phyloP scores from a whole-genome alignment of 495 filamentous ascomycete genomes.

The Pyronema domesticum region DNA sequence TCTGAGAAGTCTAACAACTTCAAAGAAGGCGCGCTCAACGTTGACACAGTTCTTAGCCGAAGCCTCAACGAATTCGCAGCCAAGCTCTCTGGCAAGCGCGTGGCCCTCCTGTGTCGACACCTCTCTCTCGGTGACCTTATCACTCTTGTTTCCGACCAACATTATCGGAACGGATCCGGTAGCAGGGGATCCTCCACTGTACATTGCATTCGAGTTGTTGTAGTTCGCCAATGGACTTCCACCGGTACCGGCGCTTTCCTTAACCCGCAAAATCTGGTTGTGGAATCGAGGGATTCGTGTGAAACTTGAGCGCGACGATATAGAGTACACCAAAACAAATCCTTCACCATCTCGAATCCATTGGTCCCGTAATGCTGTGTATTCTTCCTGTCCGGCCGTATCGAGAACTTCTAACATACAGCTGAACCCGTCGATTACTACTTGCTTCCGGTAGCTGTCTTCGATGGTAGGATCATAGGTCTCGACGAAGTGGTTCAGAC shows the following conservation, averaged over 20 bases:
- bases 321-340: conserved; percentile 94
- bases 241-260: conserved; percentile 53
- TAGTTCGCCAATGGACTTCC: conserved; percentile 30
- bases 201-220: not conserved
- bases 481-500: conserved; percentile 63
- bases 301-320: conserved; percentile 88
- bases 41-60: conserved; percentile 99
- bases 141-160: conserved; percentile 97
- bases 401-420: conserved; percentile 98
- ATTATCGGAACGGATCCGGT: conserved; percentile 58
- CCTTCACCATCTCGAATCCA: conserved; percentile 98
- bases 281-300: conserved; percentile 87
- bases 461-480: conserved; percentile 95
- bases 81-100: conserved; percentile 74
- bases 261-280: conserved; percentile 90
- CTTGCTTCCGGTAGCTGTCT: conserved; percentile 95
- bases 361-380: conserved; percentile 89
- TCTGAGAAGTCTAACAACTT: conserved; percentile 79
- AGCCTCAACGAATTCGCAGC: conserved; percentile 94
- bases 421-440: conserved; percentile 87
- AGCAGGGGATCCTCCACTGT: not conserved
- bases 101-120: conserved; percentile 94
- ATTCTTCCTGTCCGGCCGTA: conserved; percentile 98
- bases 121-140: conserved; percentile 84
- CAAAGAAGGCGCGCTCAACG: conserved; percentile 96